Evolutionary conservation across 2,329 filamentous ascomycete species (phyloP).

Genomic region (Sporothrix curviconia): DNA sequence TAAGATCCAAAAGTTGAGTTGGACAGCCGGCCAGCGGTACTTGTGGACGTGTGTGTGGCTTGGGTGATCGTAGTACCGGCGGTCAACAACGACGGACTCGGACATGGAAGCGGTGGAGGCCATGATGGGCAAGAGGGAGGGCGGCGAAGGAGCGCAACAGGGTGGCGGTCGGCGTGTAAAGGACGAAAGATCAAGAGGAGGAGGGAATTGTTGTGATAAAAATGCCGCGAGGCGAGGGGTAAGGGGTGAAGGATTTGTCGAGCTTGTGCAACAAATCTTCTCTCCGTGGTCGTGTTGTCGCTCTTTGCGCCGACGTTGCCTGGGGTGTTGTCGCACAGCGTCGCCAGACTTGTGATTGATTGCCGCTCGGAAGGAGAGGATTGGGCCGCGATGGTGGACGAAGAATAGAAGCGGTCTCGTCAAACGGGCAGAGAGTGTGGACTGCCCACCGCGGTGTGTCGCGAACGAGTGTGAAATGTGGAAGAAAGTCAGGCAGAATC

Average conservation of each 20-base stretch:
- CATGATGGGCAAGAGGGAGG: slow-evolving; percentile 4
- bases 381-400: background rate
- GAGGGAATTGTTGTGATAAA: too few species aligned
- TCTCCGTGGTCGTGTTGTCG: too few species aligned
- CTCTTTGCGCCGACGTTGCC: too few species aligned
- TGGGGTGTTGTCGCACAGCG: too few species aligned
- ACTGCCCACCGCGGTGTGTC: background rate
- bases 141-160: background rate
- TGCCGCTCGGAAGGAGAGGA: background rate
- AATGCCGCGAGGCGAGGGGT: too few species aligned
- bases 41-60: slow-evolving; percentile 43
- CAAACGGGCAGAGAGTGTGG: background rate
- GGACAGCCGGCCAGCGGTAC: slow-evolving; percentile 63
- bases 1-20: slow-evolving; percentile 62
- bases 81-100: slow-evolving; percentile 30
- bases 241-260: too few species aligned
- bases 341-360: too few species aligned
- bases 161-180: too few species aligned
- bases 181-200: too few species aligned
- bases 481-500: too few species aligned
- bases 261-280: too few species aligned
- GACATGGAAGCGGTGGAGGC: slow-evolving; percentile 35
- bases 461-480: background rate
- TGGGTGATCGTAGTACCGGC: slow-evolving; percentile 3
- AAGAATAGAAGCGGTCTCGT: background rate